phyloP scores from a whole-genome alignment of 148 eudicot genomes.

The Rhododendron mucronatum region DNA sequence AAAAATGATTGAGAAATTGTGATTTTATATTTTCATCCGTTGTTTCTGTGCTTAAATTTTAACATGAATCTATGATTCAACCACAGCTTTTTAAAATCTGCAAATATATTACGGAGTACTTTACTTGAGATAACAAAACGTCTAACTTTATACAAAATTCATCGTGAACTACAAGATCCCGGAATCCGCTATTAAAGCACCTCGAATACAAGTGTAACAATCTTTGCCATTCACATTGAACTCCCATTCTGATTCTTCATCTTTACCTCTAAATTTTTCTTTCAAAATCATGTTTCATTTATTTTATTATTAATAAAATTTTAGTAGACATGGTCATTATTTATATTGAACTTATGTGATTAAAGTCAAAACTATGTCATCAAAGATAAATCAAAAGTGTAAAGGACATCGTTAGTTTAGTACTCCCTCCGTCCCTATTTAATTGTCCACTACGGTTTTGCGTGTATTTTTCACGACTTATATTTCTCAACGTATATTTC shows the following conservation, averaged over 20 bases:
- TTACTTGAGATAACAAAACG: neutral
- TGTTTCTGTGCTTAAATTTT: too few species aligned
- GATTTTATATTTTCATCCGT: neutral
- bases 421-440: too few species aligned
- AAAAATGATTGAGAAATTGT: too few species aligned
- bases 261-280: too few species aligned
- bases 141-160: neutral
- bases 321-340: too few species aligned
- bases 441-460: too few species aligned
- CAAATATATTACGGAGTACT: neutral
- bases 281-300: neutral
- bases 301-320: too few species aligned
- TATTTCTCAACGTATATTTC: too few species aligned
- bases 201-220: neutral
- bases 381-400: neutral
- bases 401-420: too few species aligned
- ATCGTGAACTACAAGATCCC: neutral
- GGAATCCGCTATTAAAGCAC: too few species aligned
- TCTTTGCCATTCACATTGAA: neutral
- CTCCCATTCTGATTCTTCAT: neutral
- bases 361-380: neutral
- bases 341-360: too few species aligned
- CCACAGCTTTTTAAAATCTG: neutral
- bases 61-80: neutral
- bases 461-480: too few species aligned